Evolutionary conservation across 371 early-diverging fungal species (phyloP).

Genomic region (Mortierella sp.): DNA sequence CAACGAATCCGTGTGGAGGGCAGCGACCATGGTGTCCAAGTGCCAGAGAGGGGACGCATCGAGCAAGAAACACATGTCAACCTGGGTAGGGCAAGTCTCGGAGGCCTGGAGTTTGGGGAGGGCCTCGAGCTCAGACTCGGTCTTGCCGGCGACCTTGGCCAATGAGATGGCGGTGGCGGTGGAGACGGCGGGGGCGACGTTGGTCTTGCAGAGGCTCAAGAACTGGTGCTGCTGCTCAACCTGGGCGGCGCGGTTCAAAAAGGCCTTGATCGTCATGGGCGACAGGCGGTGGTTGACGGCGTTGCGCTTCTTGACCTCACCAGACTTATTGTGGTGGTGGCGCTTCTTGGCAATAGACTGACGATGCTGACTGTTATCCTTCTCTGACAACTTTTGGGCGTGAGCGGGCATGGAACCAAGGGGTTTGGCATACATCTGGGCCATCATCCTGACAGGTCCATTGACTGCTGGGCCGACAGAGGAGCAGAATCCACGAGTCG

Average conservation of each 20-base stretch:
- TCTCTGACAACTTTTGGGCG: conserved; percentile 31
- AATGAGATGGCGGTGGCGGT: conserved; percentile 43
- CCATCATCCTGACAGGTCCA: conserved; percentile 51
- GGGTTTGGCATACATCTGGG: conserved; percentile 56
- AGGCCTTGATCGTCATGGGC: conserved; percentile 30
- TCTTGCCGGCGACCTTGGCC: conserved; percentile 51
- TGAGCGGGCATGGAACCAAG: conserved; percentile 38
- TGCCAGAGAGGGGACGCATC: conserved; percentile 57
- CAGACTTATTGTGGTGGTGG: conserved; percentile 19
- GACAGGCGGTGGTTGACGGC: conserved; percentile 16
- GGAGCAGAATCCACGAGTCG: conserved; percentile 49
- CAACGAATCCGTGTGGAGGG: conserved; percentile 53
- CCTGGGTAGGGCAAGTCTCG: conserved; percentile 50
- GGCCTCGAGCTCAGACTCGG: conserved; percentile 26
- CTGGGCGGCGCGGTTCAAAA: conserved; percentile 45
- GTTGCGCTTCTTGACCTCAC: conserved; percentile 33
- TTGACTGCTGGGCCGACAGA: conserved; percentile 21
- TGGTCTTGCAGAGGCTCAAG: conserved; percentile 30
- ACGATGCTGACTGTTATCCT: conserved; percentile 1
- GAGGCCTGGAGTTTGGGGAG: conserved; percentile 39
- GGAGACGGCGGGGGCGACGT: conserved; percentile 28
- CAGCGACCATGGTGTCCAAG: conserved; percentile 54
- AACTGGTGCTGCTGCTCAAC: conserved; percentile 54
- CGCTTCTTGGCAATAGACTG: conserved; percentile 21
- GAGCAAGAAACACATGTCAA: conserved; percentile 54